Conservation (phyloP, 345 rosid species). For the Reutealis trisperma region DNA sequence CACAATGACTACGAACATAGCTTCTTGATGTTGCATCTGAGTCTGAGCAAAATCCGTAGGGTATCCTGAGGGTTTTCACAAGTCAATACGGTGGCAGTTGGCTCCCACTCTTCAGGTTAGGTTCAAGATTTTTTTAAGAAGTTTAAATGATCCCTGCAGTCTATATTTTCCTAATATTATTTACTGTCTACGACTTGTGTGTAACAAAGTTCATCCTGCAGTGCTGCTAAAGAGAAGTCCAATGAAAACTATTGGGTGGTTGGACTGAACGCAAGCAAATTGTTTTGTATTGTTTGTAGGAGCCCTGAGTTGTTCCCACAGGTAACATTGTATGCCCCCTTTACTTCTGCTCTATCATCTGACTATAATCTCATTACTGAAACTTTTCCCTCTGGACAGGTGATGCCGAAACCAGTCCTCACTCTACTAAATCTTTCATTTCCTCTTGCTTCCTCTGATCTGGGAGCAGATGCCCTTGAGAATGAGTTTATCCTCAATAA, state of each 20-base stretch:
- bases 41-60: conserved; percentile 46
- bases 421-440: conserved; percentile 61
- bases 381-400: conserved; percentile 46
- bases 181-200: conserved; percentile 6
- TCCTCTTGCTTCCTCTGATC: conserved; percentile 90
- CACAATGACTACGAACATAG: neutral
- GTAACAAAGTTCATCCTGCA: conserved; percentile 32
- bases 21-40: conserved; percentile 24
- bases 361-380: conserved; percentile 5
- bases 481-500: conserved; percentile 80
- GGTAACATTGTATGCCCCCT: conserved; percentile 41
- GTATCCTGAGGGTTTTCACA: conserved; percentile 68
- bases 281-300: conserved; percentile 77
- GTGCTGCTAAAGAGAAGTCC: conserved; percentile 61
- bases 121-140: conserved; percentile 41
- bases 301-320: conserved; percentile 71
- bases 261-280: conserved; percentile 68
- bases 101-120: conserved; percentile 98
- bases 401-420: conserved; percentile 86
- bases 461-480: conserved; percentile 89
- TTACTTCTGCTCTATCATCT: conserved; percentile 7
- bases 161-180: neutral
- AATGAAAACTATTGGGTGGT: conserved; percentile 87
- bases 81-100: conserved; percentile 86
- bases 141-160: neutral